Evolutionary conservation across 441 rosid species (phyloP), one percentile per base, ranked within the genome.

Genomic region (Biscutella auriculata): DNA sequence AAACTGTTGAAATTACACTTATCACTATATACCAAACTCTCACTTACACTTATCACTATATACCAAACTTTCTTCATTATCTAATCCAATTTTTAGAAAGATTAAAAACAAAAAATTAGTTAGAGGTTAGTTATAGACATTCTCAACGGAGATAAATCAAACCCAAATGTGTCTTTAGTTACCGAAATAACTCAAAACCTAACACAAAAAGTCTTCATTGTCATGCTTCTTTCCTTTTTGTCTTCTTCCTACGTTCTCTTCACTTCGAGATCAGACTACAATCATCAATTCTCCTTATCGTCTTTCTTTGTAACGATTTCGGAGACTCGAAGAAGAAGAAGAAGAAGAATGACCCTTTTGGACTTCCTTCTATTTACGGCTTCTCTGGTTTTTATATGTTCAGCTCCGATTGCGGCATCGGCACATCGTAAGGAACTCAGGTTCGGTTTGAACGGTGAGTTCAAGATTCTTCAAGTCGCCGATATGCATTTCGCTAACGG

Each of bases 401-500:
- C 59, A 11, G 8, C 50, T 45, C 52, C 30, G 51, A 14, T 62
- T 32, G 12, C 56, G 10, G 54, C 51, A 0, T 37, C 66, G 6
- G 71, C 73, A 21, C 51, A 21, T 11, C 28, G 55, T 47, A 71
- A 26, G 52, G 50, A 60, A 67, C 82, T 86, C 65, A 76, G 81
- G 40, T 81, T 86, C 65, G 66, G 72, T 19, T 25, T 29, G n/a
- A 64, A 73, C 50, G 93, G 97, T 23, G 52, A 75, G 74, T 84
- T 89, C 50, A 89, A 86, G 76, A 81, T 89, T 46, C 82, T 89
- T 12, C 97, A 89, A 69, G 88, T 79, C 12, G 97, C 97, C 1
- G 95, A 86, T 44, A 89, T 86, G 95, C 97, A 86, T 69, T 89
- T 53, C 30, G 97, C 81, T 0, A 65, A 82, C 45, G 95, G 97